phyloP scores from a whole-genome alignment of 495 filamentous ascomycete genomes.

The Immersiella caudata region DNA sequence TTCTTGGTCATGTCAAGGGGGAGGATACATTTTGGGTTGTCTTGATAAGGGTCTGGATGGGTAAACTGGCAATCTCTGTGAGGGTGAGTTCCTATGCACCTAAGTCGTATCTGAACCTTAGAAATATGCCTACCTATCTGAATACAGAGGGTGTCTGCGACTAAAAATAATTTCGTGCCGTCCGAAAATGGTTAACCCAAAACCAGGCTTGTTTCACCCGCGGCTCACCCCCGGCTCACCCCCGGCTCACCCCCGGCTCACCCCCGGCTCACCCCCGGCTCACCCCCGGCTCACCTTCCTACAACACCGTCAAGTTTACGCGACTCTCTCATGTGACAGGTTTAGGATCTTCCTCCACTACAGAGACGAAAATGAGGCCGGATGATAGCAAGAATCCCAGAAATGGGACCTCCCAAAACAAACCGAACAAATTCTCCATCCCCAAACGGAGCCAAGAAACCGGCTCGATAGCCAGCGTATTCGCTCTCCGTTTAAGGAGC shows the following conservation, averaged over 20 bases:
- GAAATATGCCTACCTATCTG: no score
- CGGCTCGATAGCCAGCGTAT: conserved; percentile 2
- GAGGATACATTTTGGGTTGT: no score
- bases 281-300: conserved; percentile 4
- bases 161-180: no score
- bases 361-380: neutral
- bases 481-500: conserved; percentile 8
- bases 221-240: no score
- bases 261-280: neutral
- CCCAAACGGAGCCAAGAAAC: neutral
- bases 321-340: neutral
- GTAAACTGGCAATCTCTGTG: no score
- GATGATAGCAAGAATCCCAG: neutral
- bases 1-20: no score
- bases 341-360: neutral
- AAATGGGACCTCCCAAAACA: conserved; percentile 4
- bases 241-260: conserved; percentile 10
- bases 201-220: conserved; percentile 9
- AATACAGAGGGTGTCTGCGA: no score
- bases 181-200: conserved; percentile 3
- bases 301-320: conserved; percentile 3
- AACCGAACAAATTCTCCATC: conserved; percentile 6
- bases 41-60: no score
- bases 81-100: no score
- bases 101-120: no score